Evolutionary conservation across 768 basidiomycete species (phyloP).

Genomic region (Tubosaeta sp.): DNA sequence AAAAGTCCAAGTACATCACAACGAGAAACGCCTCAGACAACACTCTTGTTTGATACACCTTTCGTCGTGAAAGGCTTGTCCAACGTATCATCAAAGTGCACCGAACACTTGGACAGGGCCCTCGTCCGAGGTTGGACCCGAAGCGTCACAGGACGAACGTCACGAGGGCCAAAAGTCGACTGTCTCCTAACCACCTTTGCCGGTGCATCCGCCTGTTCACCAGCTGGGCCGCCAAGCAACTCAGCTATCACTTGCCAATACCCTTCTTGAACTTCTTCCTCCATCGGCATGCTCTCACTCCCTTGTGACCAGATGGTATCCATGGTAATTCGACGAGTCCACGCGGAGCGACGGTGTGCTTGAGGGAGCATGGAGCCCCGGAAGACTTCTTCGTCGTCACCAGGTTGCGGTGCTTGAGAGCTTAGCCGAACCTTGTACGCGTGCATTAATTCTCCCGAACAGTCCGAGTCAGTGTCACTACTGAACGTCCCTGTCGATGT

Average conservation of each 20-base stretch:
- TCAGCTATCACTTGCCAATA: not conserved
- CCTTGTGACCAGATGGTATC: conserved; percentile 33
- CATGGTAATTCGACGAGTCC: conserved; percentile 13
- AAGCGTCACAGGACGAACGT: not conserved
- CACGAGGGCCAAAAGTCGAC: not conserved
- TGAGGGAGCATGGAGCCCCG: not conserved
- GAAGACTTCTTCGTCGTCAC: not conserved
- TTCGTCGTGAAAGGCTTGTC: not conserved
- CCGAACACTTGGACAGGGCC: not conserved
- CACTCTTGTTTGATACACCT: not conserved
- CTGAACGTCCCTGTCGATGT: not conserved
- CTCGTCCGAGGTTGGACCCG: conserved; percentile 2
- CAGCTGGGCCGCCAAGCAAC: not conserved
- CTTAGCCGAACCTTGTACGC: conserved; percentile 5
- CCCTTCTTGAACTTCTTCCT: conserved; percentile 6
- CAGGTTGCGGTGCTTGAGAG: conserved; percentile 4
- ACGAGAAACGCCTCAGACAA: conserved; percentile 4
- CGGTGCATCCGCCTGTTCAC: not conserved
- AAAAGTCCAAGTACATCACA: not conserved
- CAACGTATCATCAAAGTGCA: not conserved
- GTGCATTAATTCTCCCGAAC: conserved; percentile 1
- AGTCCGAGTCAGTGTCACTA: conserved; percentile 4
- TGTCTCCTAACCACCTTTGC: not conserved
- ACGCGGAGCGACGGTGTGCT: not conserved
- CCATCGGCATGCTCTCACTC: conserved; percentile 35